A percentile compares a stretch with the other conserved stretches of the same genome.
Evolutionary conservation across 331 rosid genomes (phyloP).

Genomic region (Cydonia oblonga): DNA sequence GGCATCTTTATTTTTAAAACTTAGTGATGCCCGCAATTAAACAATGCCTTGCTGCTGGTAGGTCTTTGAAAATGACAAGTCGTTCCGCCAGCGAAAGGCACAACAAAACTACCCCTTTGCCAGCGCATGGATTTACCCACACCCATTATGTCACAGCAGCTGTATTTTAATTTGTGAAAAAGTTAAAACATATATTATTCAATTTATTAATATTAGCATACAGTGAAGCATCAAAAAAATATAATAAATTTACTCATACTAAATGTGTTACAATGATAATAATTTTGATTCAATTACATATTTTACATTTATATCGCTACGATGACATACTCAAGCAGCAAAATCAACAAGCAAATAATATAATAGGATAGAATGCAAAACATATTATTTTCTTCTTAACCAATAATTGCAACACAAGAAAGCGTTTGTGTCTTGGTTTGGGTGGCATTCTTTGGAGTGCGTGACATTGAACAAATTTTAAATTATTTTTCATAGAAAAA

Average conservation of each 20-base stretch:
- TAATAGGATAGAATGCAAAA: background rate
- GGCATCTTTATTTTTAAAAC: background rate
- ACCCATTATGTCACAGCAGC: too few relatives aligned
- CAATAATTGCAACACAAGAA: background rate
- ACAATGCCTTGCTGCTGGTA: constrained; percentile 10
- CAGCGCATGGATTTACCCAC: too few relatives aligned
- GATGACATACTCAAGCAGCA: background rate
- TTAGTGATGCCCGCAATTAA: constrained; percentile 10
- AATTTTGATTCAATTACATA: too few relatives aligned
- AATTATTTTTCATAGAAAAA: background rate
- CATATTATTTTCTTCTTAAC: background rate
- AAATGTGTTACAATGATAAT: too few relatives aligned
- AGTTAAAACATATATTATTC: too few relatives aligned
- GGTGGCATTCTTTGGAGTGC: background rate
- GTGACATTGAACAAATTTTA: background rate
- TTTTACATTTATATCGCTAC: too few relatives aligned
- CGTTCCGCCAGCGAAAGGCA: constrained; percentile 3
- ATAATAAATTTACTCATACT: too few relatives aligned
- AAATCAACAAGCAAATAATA: background rate
- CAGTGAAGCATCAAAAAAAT: too few relatives aligned
- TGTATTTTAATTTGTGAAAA: too few relatives aligned
- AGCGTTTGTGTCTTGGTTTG: background rate
- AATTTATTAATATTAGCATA: too few relatives aligned
- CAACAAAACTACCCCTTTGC: background rate
- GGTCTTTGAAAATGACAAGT: constrained; percentile 38